These are phyloP conservation scores for Lizonia empirigonia DNA, from an alignment of 2,329 filamentous ascomycete genomes.

Conservation along the genomic window DNA sequence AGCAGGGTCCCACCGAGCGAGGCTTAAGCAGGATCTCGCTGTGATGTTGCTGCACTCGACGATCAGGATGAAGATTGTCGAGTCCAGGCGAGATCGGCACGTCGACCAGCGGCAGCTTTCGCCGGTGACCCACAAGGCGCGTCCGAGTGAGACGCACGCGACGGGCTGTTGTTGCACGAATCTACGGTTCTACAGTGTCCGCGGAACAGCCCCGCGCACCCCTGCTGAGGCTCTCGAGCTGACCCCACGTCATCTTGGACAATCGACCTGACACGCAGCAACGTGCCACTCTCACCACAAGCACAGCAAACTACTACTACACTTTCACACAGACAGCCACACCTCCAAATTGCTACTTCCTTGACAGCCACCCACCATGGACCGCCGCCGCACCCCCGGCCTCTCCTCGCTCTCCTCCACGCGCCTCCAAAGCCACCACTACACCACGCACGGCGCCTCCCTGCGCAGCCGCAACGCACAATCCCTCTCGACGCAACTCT, in stretches of 20 bases:
- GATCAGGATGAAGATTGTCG: constrained; percentile 4
- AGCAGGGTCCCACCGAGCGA: not conserved
- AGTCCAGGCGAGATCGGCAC: constrained; percentile 26
- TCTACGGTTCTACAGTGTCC: not conserved
- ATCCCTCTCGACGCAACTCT: constrained; percentile 88
- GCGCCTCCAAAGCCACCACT: constrained; percentile 79
- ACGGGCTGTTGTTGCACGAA: not conserved
- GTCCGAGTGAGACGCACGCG: no score
- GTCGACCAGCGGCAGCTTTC: no score
- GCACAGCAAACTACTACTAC: no score
- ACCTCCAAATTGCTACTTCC: no score
- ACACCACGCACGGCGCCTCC: constrained; percentile 84
- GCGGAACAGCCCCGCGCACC: not conserved
- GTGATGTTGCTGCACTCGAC: constrained; percentile 6
- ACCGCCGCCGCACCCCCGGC: constrained; percentile 78
- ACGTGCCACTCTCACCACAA: not conserved
- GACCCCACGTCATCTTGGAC: constrained; percentile 1
- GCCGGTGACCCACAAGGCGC: no score
- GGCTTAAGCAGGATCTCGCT: not conserved
- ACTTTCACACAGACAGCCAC: no score
- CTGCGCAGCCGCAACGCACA: constrained; percentile 84
- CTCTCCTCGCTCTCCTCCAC: constrained; percentile 70
- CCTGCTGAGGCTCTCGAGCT: not conserved
- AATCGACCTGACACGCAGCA: not conserved
- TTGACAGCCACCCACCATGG: constrained; percentile 39